A percentile compares a stretch with the other conserved stretches of the same genome.
Evolutionary conservation across 768 basidiomycete genomes (phyloP).

Genomic region (Roridomyces roridus): DNA sequence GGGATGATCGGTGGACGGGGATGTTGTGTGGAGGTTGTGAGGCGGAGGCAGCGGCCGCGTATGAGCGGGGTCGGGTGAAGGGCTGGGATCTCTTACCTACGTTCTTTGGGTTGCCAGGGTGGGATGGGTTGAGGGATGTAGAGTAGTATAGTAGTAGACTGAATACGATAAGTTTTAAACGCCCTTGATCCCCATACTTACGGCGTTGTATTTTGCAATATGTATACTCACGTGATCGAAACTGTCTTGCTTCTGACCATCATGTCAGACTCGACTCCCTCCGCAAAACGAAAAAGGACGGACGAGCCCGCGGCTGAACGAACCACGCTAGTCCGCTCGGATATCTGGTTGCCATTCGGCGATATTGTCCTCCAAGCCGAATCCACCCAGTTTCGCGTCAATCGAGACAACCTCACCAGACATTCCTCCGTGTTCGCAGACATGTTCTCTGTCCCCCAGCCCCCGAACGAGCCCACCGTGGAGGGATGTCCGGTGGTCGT

Average conservation of each 20-base stretch:
- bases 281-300: too few species aligned
- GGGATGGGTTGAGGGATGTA: constrained; percentile 10
- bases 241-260: too few species aligned
- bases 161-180: too few species aligned
- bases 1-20: constrained; percentile 5
- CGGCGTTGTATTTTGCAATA: too few species aligned
- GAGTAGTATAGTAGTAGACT: neutral
- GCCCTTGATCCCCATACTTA: too few species aligned
- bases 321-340: too few species aligned
- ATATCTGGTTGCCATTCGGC: neutral
- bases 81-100: constrained; percentile 5
- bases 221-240: too few species aligned
- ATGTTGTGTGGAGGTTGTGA: neutral
- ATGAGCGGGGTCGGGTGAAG: neutral
- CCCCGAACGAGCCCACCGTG: too few species aligned
- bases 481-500: too few species aligned
- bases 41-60: neutral
- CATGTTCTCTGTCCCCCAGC: too few species aligned
- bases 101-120: constrained; percentile 11
- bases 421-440: neutral
- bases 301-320: too few species aligned
- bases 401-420: constrained; percentile 2
- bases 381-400: constrained; percentile 8
- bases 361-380: constrained; percentile 7
- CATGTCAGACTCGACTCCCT: too few species aligned